Evolutionary conservation across 2,329 filamentous ascomycete species (phyloP).

Genomic region (Nannizzia gypsea): DNA sequence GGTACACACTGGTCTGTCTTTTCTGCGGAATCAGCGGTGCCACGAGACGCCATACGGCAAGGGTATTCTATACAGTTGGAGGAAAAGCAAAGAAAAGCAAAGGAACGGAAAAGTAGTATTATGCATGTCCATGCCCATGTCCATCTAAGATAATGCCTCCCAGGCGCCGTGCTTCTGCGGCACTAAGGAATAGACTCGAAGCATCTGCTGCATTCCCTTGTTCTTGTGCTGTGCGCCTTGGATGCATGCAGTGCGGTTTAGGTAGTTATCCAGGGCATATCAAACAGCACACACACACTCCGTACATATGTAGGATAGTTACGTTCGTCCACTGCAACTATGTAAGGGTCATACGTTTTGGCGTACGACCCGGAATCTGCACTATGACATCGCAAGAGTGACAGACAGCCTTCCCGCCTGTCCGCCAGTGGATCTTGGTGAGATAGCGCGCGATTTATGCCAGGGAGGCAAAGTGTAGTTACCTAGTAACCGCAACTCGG

Average conservation of each 20-base stretch:
- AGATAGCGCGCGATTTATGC: neutral
- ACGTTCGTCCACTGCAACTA: too few species aligned
- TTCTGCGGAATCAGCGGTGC: neutral
- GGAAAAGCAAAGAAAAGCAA: neutral
- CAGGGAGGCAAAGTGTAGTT: neutral
- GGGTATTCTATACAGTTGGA: neutral
- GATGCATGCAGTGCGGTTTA: neutral
- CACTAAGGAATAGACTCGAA: neutral
- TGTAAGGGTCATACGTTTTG: too few species aligned
- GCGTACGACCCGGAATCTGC: neutral
- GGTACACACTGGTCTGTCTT: neutral
- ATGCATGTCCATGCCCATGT: neutral
- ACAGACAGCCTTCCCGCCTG: neutral
- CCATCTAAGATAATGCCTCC: neutral
- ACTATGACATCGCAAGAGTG: neutral
- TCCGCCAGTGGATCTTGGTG: neutral
- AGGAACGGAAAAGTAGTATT: neutral
- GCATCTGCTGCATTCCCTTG: neutral
- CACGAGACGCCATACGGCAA: conserved; percentile 3
- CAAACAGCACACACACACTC: neutral
- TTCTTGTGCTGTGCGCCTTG: neutral
- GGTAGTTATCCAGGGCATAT: neutral
- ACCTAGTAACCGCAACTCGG: too few species aligned
- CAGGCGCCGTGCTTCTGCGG: too few species aligned
- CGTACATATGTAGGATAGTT: too few species aligned